These are phyloP conservation scores for Gynostemma pentaphyllum DNA, from an alignment of 306 rosid genomes.

Conservation along the genomic window DNA sequence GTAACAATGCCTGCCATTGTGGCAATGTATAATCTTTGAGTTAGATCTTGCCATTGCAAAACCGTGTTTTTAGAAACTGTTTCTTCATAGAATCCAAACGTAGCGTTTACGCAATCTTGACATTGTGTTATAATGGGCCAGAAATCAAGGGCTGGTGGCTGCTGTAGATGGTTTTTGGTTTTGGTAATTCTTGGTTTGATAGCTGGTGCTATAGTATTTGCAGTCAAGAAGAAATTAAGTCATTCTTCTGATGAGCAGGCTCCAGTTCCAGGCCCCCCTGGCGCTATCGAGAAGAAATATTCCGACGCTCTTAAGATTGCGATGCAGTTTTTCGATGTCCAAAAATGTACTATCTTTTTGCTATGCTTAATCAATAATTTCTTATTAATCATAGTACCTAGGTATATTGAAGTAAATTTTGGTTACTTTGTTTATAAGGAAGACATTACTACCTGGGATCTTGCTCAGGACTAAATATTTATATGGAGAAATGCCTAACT, in stretches of 20 bases:
- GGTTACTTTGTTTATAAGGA: background rate
- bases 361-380: background rate
- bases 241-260: constrained; percentile 27
- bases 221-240: constrained; percentile 34
- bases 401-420: background rate
- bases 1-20: background rate
- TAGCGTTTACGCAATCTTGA: background rate
- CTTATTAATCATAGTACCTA: background rate
- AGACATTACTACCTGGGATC: background rate
- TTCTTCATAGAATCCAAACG: background rate
- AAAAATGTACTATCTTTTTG: constrained; percentile 45
- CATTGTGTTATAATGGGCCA: constrained; percentile 38
- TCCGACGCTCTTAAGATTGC: constrained; percentile 63
- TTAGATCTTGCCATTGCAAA: constrained; percentile 25
- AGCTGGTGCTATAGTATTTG: constrained; percentile 37
- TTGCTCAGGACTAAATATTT: background rate
- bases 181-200: constrained; percentile 45
- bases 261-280: constrained; percentile 82
- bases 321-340: constrained; percentile 74
- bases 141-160: constrained; percentile 47
- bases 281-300: constrained; percentile 49
- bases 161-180: constrained; percentile 60
- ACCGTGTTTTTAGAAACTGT: background rate
- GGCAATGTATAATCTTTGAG: constrained; percentile 16
- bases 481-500: background rate